Percentiles rank a stretch among this genome's conserved stretches.
phyloP scores from a whole-genome alignment of 805 yeast species.

The Hanseniaspora hatyaiensis region DNA sequence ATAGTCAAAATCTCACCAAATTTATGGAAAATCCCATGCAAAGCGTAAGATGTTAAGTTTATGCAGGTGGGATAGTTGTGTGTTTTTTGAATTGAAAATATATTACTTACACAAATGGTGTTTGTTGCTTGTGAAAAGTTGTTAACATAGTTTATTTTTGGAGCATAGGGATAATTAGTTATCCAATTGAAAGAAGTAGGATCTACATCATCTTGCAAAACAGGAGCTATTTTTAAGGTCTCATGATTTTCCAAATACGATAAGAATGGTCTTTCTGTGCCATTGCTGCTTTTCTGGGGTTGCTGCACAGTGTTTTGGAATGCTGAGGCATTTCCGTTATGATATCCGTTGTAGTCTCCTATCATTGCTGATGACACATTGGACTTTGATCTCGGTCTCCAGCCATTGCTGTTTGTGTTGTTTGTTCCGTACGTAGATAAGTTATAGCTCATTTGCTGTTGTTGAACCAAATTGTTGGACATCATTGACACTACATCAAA shows the following conservation, averaged over 20 bases:
- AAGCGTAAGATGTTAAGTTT: conserved; percentile 34
- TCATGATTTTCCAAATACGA: conserved; percentile 1
- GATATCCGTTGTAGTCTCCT: neutral
- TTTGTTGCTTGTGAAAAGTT: conserved; percentile 58
- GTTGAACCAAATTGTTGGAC: conserved; percentile 19
- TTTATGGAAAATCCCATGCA: conserved; percentile 47
- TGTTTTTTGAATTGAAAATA: conserved; percentile 31
- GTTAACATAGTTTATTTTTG: conserved; percentile 64
- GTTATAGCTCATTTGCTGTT: conserved; percentile 17
- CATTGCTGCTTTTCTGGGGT: conserved; percentile 2
- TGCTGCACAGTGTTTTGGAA: neutral
- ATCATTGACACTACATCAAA: conserved; percentile 18
- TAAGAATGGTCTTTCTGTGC: too few species aligned
- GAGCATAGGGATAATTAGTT: conserved; percentile 59
- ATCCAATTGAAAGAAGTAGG: conserved; percentile 49
- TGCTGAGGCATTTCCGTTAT: neutral
- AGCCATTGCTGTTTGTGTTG: neutral
- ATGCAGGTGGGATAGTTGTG: conserved; percentile 37
- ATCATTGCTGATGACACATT: neutral
- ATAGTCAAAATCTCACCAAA: conserved; percentile 55
- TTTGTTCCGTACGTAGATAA: neutral
- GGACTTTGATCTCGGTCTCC: conserved; percentile 8
- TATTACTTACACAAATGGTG: conserved; percentile 64
- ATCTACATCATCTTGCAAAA: conserved; percentile 47
- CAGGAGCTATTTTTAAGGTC: conserved; percentile 22